A percentile compares a stretch with the other conserved stretches of the same genome.
Evolutionary conservation across 2,329 filamentous ascomycete species (phyloP).

Genomic region (Xylariaceae sp.): DNA sequence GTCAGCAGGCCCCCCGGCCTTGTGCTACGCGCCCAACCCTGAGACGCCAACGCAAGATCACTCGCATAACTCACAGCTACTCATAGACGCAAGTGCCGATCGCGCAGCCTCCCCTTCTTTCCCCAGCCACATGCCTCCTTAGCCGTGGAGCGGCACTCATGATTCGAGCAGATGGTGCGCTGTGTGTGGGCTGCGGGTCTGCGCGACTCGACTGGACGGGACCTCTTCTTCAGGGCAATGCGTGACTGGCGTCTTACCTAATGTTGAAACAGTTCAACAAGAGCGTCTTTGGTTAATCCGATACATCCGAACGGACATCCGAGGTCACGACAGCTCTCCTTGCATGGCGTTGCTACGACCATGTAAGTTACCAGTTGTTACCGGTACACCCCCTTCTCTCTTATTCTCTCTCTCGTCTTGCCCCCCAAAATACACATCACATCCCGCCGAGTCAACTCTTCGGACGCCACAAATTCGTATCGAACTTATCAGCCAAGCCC

Average conservation of each 20-base stretch:
- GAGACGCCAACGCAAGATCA: slow-evolving; percentile 26
- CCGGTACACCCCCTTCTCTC: slow-evolving; percentile 2
- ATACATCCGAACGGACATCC: slow-evolving; percentile 6
- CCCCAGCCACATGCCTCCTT: no score
- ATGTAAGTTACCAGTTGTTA: background rate
- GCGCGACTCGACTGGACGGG: no score
- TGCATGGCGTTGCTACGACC: background rate
- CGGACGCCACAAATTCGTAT: slow-evolving; percentile 17
- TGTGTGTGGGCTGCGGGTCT: no score
- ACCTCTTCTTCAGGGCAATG: no score
- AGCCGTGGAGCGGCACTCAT: no score
- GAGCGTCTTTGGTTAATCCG: no score
- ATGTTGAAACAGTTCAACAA: no score
- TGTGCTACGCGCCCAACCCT: slow-evolving; percentile 11
- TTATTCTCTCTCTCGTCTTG: background rate
- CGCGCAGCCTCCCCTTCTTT: slow-evolving; percentile 11
- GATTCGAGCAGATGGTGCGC: no score
- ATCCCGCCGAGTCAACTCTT: slow-evolving; percentile 4
- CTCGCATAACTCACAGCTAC: slow-evolving; percentile 17
- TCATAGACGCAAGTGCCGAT: slow-evolving; percentile 16
- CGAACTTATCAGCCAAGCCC: background rate
- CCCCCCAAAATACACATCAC: slow-evolving; percentile 12
- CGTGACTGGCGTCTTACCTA: no score
- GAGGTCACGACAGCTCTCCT: background rate
- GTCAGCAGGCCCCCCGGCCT: slow-evolving; percentile 4